Evolutionary conservation across 192 early-diverging fungal species (phyloP).

Genomic region (Coemansia sp.): DNA sequence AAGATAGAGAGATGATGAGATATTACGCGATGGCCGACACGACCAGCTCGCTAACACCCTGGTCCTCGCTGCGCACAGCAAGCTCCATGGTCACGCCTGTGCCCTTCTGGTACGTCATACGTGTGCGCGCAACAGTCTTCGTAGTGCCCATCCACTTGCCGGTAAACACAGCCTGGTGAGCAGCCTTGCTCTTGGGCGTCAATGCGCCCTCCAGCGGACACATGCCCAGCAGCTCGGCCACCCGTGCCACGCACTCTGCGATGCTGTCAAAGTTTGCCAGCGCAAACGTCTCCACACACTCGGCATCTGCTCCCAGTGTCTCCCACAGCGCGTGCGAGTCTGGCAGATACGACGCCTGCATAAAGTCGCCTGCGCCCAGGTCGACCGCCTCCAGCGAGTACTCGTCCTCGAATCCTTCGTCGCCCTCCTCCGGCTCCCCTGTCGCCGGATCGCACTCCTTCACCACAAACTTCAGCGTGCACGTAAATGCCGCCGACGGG

Average conservation of each 20-base stretch:
- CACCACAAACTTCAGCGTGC: slow-evolving; percentile 83
- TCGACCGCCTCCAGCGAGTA: slow-evolving; percentile 90
- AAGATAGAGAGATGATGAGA: slow-evolving; percentile 4
- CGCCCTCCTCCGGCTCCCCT: slow-evolving; percentile 77
- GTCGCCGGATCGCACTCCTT: slow-evolving; percentile 96
- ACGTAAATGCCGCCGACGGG: slow-evolving; percentile 66
- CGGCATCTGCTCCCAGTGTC: slow-evolving; percentile 64
- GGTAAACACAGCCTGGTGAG: slow-evolving; percentile 82
- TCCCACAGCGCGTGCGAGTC: slow-evolving; percentile 83
- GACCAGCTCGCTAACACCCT: slow-evolving; percentile 68
- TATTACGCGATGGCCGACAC: slow-evolving; percentile 75
- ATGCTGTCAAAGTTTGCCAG: slow-evolving; percentile 68
- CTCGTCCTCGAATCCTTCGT: slow-evolving; percentile 94
- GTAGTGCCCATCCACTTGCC: slow-evolving; percentile 85
- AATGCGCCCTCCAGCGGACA: slow-evolving; percentile 72
- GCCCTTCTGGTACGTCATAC: slow-evolving; percentile 84
- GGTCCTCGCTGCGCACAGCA: slow-evolving; percentile 71
- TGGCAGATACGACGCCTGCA: slow-evolving; percentile 80
- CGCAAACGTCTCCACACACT: slow-evolving; percentile 85
- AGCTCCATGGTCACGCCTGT: slow-evolving; percentile 92
- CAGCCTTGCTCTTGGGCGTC: slow-evolving; percentile 66
- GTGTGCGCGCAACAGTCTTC: slow-evolving; percentile 71
- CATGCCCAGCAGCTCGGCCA: slow-evolving; percentile 88
- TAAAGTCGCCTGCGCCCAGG: slow-evolving; percentile 81
- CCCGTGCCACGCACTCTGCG: slow-evolving; percentile 39